Base-by-base conservation (phyloP, 768 basidiomycete species). In the Amyloporia xantha region DNA sequence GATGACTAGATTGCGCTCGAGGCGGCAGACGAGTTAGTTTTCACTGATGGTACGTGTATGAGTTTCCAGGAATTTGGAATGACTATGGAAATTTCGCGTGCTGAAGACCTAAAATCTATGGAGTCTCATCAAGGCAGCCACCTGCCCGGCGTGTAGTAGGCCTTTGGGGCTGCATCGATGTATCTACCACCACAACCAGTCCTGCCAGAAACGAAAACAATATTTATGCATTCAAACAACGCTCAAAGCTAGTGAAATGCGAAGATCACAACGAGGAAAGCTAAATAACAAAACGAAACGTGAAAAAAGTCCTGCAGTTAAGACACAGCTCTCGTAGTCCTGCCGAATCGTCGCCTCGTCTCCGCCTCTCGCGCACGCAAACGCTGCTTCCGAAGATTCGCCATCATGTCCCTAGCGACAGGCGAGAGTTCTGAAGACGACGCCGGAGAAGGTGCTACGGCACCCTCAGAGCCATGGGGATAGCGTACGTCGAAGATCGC, bases 401-500 rank as follows among this genome's bases (percentile, higher is more conserved):
- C 66, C 86, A 89, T 89, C 58, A 89, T 72, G 59, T 82, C 73
- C 55, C 72, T 74, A 4, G 76, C 81, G 26, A 81, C 67, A 12
- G 84, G 84, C 17, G 86, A 89, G 43, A 90, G 67, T 53, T 89
- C 87, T 9, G 84, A 77, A 2, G 86, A 86, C 24, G 77, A 81
- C 20, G 82, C 76, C 19, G 86, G 84, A 1, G 84, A 86, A 2
- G 81, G 75, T 42, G 57, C 59, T 2, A 61, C 64, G 26, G 20
- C 36, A 21, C 64, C 44, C 25, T 66, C 47, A 6, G 44, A 42
- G 6, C 24, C 36, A 15, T 41, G 44, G n/a, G 51, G 56, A 39
- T 56, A 50, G 4, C 60, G 54, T 25, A 62, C 59, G 49, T 67
- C 71, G 11, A 68, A 67, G 24, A 63, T 60, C 5, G 76, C 48